Conservation (phyloP, 129 eudicot genomes). For the Cynara cardunculus region DNA sequence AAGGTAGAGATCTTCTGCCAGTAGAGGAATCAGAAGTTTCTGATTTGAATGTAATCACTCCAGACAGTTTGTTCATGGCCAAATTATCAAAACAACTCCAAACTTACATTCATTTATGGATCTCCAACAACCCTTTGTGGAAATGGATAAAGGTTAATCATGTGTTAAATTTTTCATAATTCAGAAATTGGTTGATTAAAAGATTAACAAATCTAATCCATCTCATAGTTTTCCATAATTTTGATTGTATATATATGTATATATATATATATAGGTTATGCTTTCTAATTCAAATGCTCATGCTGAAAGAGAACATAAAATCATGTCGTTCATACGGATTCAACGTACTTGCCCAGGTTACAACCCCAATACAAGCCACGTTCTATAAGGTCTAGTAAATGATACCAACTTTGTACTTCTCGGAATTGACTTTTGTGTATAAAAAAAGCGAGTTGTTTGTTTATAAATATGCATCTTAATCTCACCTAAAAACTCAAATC, state of each 20-base stretch:
- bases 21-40: conserved; percentile 28
- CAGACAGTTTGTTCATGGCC: conserved; percentile 53
- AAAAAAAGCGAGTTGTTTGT: not conserved
- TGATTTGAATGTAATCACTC: conserved; percentile 64
- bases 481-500: not conserved
- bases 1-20: conserved; percentile 44
- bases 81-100: conserved; percentile 38
- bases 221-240: not conserved
- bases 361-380: conserved; percentile 55
- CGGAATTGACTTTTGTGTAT: not conserved
- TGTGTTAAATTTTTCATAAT: not conserved
- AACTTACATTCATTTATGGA: conserved; percentile 27
- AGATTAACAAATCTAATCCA: not conserved
- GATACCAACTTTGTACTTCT: not conserved
- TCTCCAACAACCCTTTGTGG: conserved; percentile 39
- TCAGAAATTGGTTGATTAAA: not conserved
- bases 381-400: conserved; percentile 69
- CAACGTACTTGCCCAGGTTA: conserved; percentile 43
- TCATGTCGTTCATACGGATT: conserved; percentile 49
- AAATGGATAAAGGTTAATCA: conserved; percentile 29
- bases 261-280: conserved; percentile 36
- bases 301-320: conserved; percentile 73
- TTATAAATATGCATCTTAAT: conserved; percentile 7
- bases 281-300: conserved; percentile 53
- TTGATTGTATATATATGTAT: no score